Evolutionary conservation across 1,139 yeast species (phyloP).

Genomic region (Pichia sp.): DNA sequence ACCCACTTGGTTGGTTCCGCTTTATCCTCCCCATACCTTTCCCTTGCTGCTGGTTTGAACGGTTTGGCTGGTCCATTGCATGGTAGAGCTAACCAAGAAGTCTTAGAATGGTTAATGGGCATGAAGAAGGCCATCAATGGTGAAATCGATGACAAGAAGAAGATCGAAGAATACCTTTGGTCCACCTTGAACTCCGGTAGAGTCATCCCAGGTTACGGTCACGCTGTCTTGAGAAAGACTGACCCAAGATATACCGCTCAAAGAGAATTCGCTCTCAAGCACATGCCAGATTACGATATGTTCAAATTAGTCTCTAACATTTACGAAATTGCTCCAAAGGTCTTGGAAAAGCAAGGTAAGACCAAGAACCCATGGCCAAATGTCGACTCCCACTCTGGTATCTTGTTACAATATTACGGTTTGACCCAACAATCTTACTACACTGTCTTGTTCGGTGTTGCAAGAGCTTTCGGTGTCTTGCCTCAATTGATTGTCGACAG

Average conservation of each 20-base stretch:
- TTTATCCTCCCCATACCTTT: conserved; percentile 85
- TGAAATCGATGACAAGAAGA: conserved; percentile 58
- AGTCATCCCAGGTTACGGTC: conserved; percentile 98
- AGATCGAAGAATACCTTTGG: conserved; percentile 88
- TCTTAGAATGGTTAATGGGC: conserved; percentile 85
- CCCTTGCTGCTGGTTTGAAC: conserved; percentile 90
- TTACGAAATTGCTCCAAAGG: conserved; percentile 94
- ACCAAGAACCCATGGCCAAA: conserved; percentile 99
- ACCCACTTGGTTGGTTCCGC: conserved; percentile 97
- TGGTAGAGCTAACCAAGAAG: conserved; percentile 98
- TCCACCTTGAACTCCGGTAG: conserved; percentile 85
- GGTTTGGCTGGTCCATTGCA: conserved; percentile 98
- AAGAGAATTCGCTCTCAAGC: conserved; percentile 93
- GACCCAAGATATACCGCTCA: conserved; percentile 98
- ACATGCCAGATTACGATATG: conserved; percentile 93
- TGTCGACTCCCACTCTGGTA: conserved; percentile 98
- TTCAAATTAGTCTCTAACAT: conserved; percentile 87
- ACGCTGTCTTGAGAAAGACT: conserved; percentile 92
- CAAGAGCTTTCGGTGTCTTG: conserved; percentile 96
- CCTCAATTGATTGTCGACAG: conserved; percentile 96
- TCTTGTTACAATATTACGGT: conserved; percentile 94
- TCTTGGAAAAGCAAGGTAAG: conserved; percentile 93
- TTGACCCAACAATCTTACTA: conserved; percentile 92
- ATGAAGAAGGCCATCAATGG: conserved; percentile 74
- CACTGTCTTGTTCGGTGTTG: conserved; percentile 96